Percentiles rank a stretch among this genome's conserved stretches.
Conservation (phyloP, 257 asterid species). For the Vinca minor region DNA sequence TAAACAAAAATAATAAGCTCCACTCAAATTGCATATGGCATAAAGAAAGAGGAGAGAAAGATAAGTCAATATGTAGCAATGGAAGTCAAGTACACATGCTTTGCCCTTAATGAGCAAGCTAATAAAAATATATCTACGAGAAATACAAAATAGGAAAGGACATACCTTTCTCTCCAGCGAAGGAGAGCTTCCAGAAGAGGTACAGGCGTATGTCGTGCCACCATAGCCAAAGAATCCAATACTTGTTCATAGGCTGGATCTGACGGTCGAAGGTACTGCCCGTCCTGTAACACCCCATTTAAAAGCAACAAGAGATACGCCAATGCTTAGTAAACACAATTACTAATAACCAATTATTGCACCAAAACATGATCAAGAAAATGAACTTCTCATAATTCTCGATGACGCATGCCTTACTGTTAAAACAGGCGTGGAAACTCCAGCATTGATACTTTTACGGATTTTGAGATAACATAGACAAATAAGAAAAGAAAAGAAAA, state of each 20-base stretch:
- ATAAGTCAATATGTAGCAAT: not conserved
- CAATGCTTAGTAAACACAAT: not conserved
- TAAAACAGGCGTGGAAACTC: not conserved
- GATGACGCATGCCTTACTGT: not conserved
- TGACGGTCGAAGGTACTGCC: slow-evolving; percentile 97
- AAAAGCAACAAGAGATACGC: slow-evolving; percentile 5
- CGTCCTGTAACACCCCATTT: slow-evolving; percentile 57
- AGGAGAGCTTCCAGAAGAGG: slow-evolving; percentile 94
- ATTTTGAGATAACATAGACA: not conserved
- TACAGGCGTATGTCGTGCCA: slow-evolving; percentile 96
- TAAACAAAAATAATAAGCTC: not conserved
- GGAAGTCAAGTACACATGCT: not conserved
- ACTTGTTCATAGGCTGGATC: slow-evolving; percentile 99
- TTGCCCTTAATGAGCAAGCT: not conserved
- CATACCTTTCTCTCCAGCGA: slow-evolving; percentile 94
- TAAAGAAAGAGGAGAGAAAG: not conserved
- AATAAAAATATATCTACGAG: not conserved
- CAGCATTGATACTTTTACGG: no score
- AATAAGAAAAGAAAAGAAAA: not conserved
- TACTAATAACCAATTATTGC: not conserved
- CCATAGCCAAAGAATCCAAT: slow-evolving; percentile 96
- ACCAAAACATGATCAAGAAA: not conserved
- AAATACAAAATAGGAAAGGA: slow-evolving; percentile 8
- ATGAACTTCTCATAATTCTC: not conserved
- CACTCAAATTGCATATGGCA: not conserved